These are phyloP conservation scores for Ligustrum vulgare DNA, from an alignment of 257 asterid species.

Conservation along the genomic window DNA sequence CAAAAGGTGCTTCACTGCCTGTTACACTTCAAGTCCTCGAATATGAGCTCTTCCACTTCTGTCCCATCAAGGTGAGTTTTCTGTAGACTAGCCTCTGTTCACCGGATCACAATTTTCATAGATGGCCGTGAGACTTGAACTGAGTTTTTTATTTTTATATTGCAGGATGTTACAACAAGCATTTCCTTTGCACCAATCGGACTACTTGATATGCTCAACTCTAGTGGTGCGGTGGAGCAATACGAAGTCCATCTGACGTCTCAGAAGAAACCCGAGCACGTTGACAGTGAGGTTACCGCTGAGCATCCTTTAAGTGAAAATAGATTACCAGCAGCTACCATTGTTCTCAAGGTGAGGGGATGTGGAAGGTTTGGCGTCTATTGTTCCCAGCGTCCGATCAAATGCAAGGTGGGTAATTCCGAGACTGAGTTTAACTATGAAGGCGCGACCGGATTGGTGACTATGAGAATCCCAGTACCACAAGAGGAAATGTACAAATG, in stretches of 20 bases:
- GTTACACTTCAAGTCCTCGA: constrained; percentile 84
- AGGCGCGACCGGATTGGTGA: constrained; percentile 51
- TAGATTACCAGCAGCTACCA: constrained; percentile 37
- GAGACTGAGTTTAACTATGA: constrained; percentile 52
- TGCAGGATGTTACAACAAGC: constrained; percentile 52
- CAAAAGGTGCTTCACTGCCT: constrained; percentile 72
- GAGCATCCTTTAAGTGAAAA: constrained; percentile 24
- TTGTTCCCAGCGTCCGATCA: constrained; percentile 62
- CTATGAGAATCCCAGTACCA: constrained; percentile 47
- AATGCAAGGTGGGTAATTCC: constrained; percentile 48
- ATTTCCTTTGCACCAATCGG: constrained; percentile 83
- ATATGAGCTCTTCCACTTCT: constrained; percentile 85
- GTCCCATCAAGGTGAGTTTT: constrained; percentile 74
- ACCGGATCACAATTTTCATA: background rate
- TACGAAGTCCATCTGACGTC: constrained; percentile 34
- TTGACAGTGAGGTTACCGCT: constrained; percentile 26
- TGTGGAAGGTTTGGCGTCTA: constrained; percentile 80
- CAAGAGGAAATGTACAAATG: constrained; percentile 69
- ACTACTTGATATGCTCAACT: constrained; percentile 80
- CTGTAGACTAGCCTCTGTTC: background rate
- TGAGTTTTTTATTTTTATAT: background rate
- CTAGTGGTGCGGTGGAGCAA: constrained; percentile 82
- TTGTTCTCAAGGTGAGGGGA: constrained; percentile 63
- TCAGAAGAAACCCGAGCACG: constrained; percentile 23
- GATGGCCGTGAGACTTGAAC: background rate